phyloP scores from a whole-genome alignment of 305 asterid genomes.

The Solanum hybrid region DNA sequence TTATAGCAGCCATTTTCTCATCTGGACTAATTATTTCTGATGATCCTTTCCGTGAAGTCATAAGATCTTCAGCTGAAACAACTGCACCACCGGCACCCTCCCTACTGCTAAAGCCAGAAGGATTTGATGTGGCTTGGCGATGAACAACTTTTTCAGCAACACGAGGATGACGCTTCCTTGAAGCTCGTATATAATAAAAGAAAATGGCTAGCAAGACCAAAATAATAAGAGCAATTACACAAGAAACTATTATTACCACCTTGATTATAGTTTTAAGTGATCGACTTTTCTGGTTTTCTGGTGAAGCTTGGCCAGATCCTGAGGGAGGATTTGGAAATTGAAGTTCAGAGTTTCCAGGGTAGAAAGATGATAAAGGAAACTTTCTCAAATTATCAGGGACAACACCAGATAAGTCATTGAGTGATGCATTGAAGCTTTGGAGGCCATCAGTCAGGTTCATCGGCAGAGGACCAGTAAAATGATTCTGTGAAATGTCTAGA shows the following conservation, averaged over 20 bases:
- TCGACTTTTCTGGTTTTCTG: constrained; percentile 20
- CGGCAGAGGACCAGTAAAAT: constrained; percentile 72
- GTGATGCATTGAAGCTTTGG: constrained; percentile 70
- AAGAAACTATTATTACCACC: constrained; percentile 51
- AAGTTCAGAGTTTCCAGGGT: constrained; percentile 74
- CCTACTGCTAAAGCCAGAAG: constrained; percentile 43
- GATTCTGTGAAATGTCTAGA: constrained; percentile 58
- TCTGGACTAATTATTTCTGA: constrained; percentile 69
- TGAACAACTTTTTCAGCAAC: constrained; percentile 40
- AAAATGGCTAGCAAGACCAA: constrained; percentile 50
- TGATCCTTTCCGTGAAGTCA: constrained; percentile 56
- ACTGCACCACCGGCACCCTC: constrained; percentile 42
- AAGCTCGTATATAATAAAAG: constrained; percentile 35
- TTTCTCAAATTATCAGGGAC: constrained; percentile 88
- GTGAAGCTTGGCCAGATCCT: constrained; percentile 34
- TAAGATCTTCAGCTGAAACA: constrained; percentile 64
- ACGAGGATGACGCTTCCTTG: constrained; percentile 36
- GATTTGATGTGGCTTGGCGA: constrained; percentile 39
- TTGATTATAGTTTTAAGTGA: constrained; percentile 36
- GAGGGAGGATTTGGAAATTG: constrained; percentile 80
- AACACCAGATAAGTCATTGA: constrained; percentile 74
- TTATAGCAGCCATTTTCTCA: constrained; percentile 55
- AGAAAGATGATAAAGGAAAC: constrained; percentile 76
- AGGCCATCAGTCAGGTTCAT: constrained; percentile 46
- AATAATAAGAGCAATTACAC: constrained; percentile 45